These are phyloP conservation scores for Verticillium tricorpus DNA, from an alignment of 2,329 filamentous ascomycete species.

Conservation along the genomic window DNA sequence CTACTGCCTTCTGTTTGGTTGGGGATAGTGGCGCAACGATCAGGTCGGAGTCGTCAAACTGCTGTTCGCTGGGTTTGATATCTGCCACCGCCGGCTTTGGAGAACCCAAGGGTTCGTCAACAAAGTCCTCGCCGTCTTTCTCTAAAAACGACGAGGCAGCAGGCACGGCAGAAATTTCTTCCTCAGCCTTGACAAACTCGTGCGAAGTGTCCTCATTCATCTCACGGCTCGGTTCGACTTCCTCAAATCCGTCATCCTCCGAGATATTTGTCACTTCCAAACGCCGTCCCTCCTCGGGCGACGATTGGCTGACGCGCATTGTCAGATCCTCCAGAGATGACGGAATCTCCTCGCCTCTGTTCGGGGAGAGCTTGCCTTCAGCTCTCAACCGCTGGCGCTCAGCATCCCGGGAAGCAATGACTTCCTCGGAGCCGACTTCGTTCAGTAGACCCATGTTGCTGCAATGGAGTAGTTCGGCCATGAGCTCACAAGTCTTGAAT, in stretches of 20 bases:
- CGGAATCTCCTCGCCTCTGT: constrained; percentile 31
- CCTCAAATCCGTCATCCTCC: constrained; percentile 91
- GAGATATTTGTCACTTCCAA: constrained; percentile 76
- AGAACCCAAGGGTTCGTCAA: constrained; percentile 72
- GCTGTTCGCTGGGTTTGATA: constrained; percentile 46
- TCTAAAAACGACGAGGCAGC: constrained; percentile 24
- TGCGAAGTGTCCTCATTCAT: constrained; percentile 69
- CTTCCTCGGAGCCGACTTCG: constrained; percentile 81
- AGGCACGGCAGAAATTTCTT: constrained; percentile 36
- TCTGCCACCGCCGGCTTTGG: constrained; percentile 59
- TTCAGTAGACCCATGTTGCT: constrained; percentile 98
- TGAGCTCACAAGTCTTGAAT: constrained; percentile 98
- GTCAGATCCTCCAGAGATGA: constrained; percentile 57
- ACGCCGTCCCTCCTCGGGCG: constrained; percentile 59
- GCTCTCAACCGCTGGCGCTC: constrained; percentile 76
- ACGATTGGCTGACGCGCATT: constrained; percentile 48
- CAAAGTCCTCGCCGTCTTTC: constrained; percentile 68
- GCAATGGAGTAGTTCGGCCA: constrained; percentile 95
- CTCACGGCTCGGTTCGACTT: constrained; percentile 68
- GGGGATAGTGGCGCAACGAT: constrained; percentile 56
- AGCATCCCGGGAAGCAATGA: constrained; percentile 73
- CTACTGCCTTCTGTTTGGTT: constrained; percentile 25
- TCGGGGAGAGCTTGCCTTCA: constrained; percentile 62
- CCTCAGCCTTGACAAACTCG: constrained; percentile 59
- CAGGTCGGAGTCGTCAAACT: constrained; percentile 52